Evolutionary conservation across 2,329 filamentous ascomycete genomes (phyloP).

Genomic region (Beauveria caledonica): DNA sequence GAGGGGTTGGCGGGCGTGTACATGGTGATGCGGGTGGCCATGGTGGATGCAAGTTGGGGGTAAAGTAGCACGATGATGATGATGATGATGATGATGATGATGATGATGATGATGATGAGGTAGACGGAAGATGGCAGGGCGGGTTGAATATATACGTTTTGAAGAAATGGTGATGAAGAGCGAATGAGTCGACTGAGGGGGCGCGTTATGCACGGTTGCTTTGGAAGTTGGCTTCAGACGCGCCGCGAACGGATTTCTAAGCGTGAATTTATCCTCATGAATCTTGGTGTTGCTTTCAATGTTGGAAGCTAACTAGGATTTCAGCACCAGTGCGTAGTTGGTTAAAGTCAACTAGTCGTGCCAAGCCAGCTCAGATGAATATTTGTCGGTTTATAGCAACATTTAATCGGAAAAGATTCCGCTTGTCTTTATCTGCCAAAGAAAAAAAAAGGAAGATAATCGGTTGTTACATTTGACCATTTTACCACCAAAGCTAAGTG

Average conservation of each 20-base stretch:
- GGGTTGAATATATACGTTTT: neutral
- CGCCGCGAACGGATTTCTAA: slow-evolving; percentile 4
- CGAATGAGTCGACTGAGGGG: neutral
- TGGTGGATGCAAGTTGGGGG: neutral
- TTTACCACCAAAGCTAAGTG: too few relatives aligned
- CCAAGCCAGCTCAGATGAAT: too few relatives aligned
- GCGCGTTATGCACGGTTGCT: neutral
- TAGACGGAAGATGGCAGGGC: too few relatives aligned
- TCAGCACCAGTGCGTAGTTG: too few relatives aligned
- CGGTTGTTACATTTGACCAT: too few relatives aligned
- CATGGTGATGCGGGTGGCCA: slow-evolving; percentile 7
- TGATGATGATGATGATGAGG: neutral
- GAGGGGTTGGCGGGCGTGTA: slow-evolving; percentile 7
- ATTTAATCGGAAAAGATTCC: too few relatives aligned
- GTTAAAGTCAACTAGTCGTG: too few relatives aligned
- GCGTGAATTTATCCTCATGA: neutral
- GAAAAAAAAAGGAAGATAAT: too few relatives aligned
- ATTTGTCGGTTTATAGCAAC: too few relatives aligned
- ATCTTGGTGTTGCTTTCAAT: slow-evolving; percentile 11
- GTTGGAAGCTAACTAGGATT: neutral
- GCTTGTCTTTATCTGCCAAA: too few relatives aligned
- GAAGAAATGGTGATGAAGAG: neutral
- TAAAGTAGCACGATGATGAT: neutral
- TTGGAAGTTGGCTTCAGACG: neutral
- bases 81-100: neutral